Evolutionary conservation across 495 filamentous ascomycete species (phyloP).

Genomic region (Emericellopsis terricola): DNA sequence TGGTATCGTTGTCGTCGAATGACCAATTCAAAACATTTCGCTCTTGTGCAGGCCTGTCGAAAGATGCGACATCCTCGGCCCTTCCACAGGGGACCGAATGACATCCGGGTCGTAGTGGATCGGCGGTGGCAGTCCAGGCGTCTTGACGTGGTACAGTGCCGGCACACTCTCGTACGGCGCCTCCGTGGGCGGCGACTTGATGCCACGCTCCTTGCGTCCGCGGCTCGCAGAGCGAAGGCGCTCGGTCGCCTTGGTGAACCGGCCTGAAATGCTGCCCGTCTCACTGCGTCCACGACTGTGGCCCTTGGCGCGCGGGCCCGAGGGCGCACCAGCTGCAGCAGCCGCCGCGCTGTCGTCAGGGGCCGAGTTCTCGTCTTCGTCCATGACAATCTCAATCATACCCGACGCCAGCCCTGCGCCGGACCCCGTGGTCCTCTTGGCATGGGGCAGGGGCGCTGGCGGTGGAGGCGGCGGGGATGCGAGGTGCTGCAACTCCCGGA

Average conservation of each 20-base stretch:
- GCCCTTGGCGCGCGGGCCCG: slow-evolving; percentile 22
- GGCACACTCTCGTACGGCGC: slow-evolving; percentile 39
- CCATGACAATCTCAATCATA: slow-evolving; percentile 59
- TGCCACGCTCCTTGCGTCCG: slow-evolving; percentile 11
- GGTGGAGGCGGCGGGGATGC: slow-evolving; percentile 47
- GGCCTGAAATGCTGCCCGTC: slow-evolving; percentile 27
- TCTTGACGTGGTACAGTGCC: slow-evolving; percentile 1
- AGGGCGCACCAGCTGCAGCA: slow-evolving; percentile 11
- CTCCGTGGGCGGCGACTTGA: slow-evolving; percentile 19
- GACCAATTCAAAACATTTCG: slow-evolving; percentile 23
- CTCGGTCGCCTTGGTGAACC: slow-evolving; percentile 47
- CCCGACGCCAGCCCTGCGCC: slow-evolving; percentile 9
- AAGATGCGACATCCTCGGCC: slow-evolving; percentile 8
- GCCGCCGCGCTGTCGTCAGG: slow-evolving; percentile 3
- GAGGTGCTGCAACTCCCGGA: slow-evolving; percentile 77
- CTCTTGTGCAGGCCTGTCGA: slow-evolving; percentile 24
- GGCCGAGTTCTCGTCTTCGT: slow-evolving; percentile 33
- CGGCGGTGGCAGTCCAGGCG: slow-evolving; percentile 13
- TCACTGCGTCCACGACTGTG: slow-evolving; percentile 46
- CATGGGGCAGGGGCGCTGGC: slow-evolving; percentile 35
- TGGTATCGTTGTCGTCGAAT: neutral
- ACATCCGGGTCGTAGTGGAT: slow-evolving; percentile 7
- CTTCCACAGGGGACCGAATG: slow-evolving; percentile 4
- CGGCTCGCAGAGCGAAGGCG: slow-evolving; percentile 53
- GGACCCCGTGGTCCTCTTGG: slow-evolving; percentile 26